Base-by-base conservation (phyloP, 306 rosid genomes). In the Castanea crenata region DNA sequence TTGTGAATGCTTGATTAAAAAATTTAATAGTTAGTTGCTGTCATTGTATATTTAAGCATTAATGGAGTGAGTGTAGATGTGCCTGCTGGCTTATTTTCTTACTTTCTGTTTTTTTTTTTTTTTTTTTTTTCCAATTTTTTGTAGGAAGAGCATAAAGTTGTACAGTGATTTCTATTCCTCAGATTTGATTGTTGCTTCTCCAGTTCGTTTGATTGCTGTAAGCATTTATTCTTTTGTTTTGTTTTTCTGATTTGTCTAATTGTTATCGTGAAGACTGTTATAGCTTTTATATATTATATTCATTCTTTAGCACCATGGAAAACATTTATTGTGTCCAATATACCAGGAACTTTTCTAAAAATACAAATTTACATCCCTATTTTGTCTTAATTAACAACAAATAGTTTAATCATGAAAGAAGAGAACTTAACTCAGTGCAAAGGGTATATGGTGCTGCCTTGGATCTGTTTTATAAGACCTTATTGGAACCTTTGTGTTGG, bases 151-250 rank as follows among this genome's bases (percentile, higher is more conserved):
- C 62, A 88, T 91, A 71, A 94, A 87, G 89, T 85, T 94, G 84
- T 94, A 87, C 83, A 86, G 97, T 81, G 97, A 91, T 83, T 94
- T 92, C 85, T 90, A 91, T 89, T 86, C 97, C 73, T 92, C 99
- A 3, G 97, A 94, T 82, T 80, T 94, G 59, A 91, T 94, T 76
- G 90, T 92, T 81, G 95, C 97, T 72, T 94, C 99, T 72, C 85
- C 99, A 55, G 88, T 94, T 76, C 83, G 86, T 83, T 88, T 94
- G 85, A 81, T 84, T 78, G 88, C 89, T 54, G 99, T 94, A 85
- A 82, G 89, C 54, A 41, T 19, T 44, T 73, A 59, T 8, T 54
- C 11, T 35, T 35, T 54, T 34, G 16, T 56, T 72, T 74, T 76
- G 20, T 6, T 62, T 63, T 31, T 21, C 73, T 81, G 67, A 77